Evolutionary conservation across 2,329 filamentous ascomycete species (phyloP), one percentile per base, ranked within the genome.

Genomic region (Cordyceps fumosorosea): DNA sequence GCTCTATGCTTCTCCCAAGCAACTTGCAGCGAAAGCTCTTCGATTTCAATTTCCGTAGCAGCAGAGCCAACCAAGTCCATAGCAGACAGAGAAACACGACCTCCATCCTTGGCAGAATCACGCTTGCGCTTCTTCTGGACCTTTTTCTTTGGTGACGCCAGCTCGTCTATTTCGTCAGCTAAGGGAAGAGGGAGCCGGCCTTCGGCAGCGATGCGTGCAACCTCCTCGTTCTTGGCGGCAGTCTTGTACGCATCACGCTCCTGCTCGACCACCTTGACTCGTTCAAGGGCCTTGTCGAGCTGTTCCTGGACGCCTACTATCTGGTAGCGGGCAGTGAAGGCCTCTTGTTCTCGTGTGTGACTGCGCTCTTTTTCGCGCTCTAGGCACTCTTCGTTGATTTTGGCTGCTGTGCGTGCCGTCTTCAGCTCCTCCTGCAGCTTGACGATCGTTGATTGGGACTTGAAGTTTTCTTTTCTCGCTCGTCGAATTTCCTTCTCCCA

Each of bases 361-460:
- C 82, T 81, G 56, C 84, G 84, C 60, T 85, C 80, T 71, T 85
- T 87, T 70, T 90, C 86, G 50, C 81, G 78, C 63, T 86, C 82
- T 14, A 91, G 75, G 62, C 79, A 79, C 56, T 85, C 81, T 65
- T 89, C 84, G 26, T 79, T 75, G 8, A 80, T 76, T 66, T 84
- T 85, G 56, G 81, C 74, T n/a, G 77, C 75, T 29, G 75, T 75
- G 51, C 86, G 82, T 57, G 83, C 77, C 0, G 83, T 76, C 71
- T 90, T 90, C 65, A 90, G 80, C 68, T 91, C 88, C 67, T 90
- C 88, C 70, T 90, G 87, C n/a, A 88, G 72, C 70, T 89, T 89
- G 67, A 90, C 83, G 37, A 87, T 81, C 12, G 78, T 74, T 3
- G 87, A 89, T 67, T 89, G 87, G n/a, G 84, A 82, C 70, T 90